Percentiles rank a stretch among this genome's conserved stretches.
phyloP scores from a whole-genome alignment of 139 green algal genomes.

The Deuterostichococcus epilithicus region DNA sequence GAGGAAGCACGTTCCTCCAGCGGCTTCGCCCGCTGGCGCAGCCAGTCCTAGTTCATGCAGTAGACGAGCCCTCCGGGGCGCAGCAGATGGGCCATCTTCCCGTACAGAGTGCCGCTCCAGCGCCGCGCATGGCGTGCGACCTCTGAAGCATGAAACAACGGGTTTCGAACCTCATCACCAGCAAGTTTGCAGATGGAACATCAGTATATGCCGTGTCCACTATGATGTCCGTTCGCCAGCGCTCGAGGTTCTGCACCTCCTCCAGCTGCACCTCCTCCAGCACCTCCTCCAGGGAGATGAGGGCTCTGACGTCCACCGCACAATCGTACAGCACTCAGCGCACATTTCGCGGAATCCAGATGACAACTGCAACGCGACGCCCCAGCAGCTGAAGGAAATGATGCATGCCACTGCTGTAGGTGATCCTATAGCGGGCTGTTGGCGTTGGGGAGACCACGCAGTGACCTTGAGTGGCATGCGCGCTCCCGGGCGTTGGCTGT shows the following conservation, averaged over 20 bases:
- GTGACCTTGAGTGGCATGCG: constrained; percentile 88
- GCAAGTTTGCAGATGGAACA: neutral
- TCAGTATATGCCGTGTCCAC: too few relatives aligned
- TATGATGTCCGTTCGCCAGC: too few relatives aligned
- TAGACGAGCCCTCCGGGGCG: constrained; percentile 57
- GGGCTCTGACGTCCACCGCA: constrained; percentile 63
- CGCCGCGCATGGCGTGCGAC: too few relatives aligned
- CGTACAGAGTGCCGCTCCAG: too few relatives aligned
- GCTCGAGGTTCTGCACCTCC: neutral
- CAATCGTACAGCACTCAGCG: constrained; percentile 67
- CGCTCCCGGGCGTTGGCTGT: neutral
- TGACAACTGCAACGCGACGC: constrained; percentile 60
- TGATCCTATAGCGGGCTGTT: constrained; percentile 95
- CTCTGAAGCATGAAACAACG: too few relatives aligned
- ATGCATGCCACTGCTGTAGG: constrained; percentile 82
- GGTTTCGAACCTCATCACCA: neutral
- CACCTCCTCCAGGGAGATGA: constrained; percentile 62
- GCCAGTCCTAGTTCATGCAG: constrained; percentile 86
- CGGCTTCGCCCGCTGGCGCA: constrained; percentile 63
- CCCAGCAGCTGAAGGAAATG: constrained; percentile 60
- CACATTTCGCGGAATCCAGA: constrained; percentile 86
- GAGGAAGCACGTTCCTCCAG: constrained; percentile 53
- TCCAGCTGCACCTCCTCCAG: constrained; percentile 56
- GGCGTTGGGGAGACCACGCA: too few relatives aligned
- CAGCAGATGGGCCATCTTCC: neutral